These are phyloP conservation scores for Leucoagaricus sp. DNA, from an alignment of 1,284 basidiomycete species.

Conservation along the genomic window DNA sequence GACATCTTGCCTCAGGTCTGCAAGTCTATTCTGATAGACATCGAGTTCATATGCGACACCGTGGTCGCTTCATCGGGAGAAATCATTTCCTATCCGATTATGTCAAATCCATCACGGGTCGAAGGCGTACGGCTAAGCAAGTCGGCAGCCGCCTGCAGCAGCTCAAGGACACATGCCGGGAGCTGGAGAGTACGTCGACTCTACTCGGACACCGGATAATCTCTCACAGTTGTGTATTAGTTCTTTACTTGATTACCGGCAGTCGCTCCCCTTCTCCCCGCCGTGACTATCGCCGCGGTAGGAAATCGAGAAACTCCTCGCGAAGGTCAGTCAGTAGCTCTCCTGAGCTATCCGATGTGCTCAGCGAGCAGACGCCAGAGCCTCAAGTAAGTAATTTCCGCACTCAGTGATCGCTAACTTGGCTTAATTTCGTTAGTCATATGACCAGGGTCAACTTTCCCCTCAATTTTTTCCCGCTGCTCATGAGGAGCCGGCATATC, in stretches of 20 bases:
- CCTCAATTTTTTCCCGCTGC: not conserved
- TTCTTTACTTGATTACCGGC: constrained; percentile 12
- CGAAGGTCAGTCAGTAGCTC: constrained; percentile 4
- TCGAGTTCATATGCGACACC: constrained; percentile 40
- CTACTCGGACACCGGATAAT: not conserved
- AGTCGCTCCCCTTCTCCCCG: constrained; percentile 5
- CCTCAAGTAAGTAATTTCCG: not conserved
- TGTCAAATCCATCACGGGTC: constrained; percentile 53
- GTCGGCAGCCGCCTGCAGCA: constrained; percentile 65
- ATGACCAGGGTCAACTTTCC: not conserved
- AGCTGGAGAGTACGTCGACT: constrained; percentile 18
- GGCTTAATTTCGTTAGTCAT: not conserved
- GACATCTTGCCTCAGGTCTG: constrained; percentile 36
- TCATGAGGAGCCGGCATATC: not conserved
- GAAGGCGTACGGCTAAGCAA: constrained; percentile 57
- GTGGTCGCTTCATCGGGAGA: constrained; percentile 54
- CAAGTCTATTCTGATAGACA: constrained; percentile 45
- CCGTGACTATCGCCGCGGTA: constrained; percentile 2
- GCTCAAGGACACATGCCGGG: constrained; percentile 56
- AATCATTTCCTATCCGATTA: constrained; percentile 62
- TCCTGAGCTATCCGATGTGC: constrained; percentile 4
- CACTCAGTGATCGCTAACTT: not conserved
- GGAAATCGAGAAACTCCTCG: not conserved
- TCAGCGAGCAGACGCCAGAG: not conserved
- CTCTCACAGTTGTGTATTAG: not conserved